A percentile compares a stretch with the other conserved stretches of the same genome.
Evolutionary conservation across 2,329 filamentous ascomycete genomes (phyloP).

Genomic region (Leptographium lundbergii): DNA sequence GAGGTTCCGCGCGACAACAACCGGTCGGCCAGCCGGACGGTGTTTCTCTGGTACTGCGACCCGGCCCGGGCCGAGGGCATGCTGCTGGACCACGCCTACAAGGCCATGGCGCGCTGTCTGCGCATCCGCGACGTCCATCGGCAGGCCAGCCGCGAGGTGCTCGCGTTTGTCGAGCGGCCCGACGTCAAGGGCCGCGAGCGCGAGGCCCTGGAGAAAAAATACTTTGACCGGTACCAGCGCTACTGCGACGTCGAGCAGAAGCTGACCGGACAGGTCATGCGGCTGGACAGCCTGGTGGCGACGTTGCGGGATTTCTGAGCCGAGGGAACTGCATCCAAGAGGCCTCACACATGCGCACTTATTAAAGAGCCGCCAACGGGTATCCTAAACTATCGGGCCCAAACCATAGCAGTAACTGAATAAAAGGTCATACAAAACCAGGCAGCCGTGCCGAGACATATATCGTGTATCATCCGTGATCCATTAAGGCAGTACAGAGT

Average conservation of each 20-base stretch:
- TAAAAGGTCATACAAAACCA: no score
- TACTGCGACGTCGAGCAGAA: conserved; percentile 56
- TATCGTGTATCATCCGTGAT: not conserved
- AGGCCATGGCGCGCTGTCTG: conserved; percentile 73
- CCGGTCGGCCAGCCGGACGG: conserved; percentile 66
- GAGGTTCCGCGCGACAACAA: conserved; percentile 85
- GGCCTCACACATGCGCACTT: no score
- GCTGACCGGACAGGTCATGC: conserved; percentile 64
- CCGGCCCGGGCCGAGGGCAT: conserved; percentile 55
- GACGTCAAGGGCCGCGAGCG: conserved; percentile 80
- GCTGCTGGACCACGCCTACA: conserved; percentile 73
- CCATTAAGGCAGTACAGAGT: no score
- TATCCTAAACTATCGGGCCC: no score
- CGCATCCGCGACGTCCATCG: conserved; percentile 71
- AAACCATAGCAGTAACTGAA: no score
- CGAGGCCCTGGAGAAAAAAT: conserved; percentile 61
- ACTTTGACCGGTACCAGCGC: conserved; percentile 50
- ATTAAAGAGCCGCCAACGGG: no score
- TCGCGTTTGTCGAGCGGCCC: conserved; percentile 70
- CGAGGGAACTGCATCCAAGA: no score
- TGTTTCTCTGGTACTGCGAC: conserved; percentile 91
- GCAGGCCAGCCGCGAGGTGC: conserved; percentile 54
- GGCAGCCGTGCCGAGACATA: not conserved
- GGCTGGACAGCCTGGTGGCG: conserved; percentile 75
- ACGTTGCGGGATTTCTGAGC: conserved; percentile 64